Evolutionary conservation across 2,329 filamentous ascomycete species (phyloP).

Genomic region (Epichloe sp.): DNA sequence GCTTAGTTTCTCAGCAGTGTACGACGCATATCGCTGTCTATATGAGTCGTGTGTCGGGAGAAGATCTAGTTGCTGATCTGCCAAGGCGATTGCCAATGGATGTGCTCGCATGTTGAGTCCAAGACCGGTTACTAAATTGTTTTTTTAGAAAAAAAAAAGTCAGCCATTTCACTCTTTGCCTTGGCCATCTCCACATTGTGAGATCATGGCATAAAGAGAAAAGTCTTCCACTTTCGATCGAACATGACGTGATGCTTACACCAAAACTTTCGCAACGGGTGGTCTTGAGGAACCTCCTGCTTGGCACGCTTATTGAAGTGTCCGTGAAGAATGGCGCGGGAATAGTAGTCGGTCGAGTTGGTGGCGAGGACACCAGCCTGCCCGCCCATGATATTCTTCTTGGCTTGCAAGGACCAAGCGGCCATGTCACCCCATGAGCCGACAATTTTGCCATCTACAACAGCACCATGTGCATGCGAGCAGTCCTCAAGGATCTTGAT

Average conservation of each 20-base stretch:
- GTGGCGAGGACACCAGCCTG: background rate
- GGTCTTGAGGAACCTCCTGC: background rate
- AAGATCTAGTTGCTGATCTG: background rate
- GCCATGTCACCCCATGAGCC: conserved; percentile 2
- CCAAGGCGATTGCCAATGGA: background rate
- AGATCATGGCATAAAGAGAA: too few species aligned
- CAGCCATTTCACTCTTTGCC: too few species aligned
- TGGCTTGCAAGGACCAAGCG: background rate
- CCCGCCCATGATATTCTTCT: background rate
- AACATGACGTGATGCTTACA: too few species aligned
- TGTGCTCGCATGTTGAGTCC: background rate
- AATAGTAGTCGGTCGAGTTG: background rate
- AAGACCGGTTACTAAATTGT: background rate
- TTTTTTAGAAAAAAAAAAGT: too few species aligned
- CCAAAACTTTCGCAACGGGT: background rate
- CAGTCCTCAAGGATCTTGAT: conserved; percentile 4
- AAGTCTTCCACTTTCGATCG: too few species aligned
- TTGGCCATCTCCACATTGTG: too few species aligned
- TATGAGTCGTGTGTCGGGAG: background rate
- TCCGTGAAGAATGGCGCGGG: background rate
- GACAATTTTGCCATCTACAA: conserved; percentile 1
- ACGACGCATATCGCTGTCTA: background rate
- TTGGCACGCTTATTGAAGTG: background rate
- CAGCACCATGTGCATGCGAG: conserved; percentile 3
- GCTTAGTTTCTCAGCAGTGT: background rate